Base-by-base conservation (phyloP, 805 yeast species). In the Pichia rugopelliculosa region DNA sequence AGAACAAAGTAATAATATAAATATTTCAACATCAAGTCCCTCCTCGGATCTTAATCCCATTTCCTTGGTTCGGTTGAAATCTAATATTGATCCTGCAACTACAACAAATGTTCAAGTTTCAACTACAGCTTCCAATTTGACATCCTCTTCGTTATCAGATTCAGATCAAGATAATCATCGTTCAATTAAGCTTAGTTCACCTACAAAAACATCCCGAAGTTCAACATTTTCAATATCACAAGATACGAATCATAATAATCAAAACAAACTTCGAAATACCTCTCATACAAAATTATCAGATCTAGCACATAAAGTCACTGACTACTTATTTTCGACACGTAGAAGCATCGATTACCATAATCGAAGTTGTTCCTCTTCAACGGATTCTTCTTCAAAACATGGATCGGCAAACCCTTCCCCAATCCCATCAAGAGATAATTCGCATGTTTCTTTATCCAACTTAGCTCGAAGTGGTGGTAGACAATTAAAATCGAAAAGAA, bases 231-330 rank as follows among this genome's bases (percentile, higher is more conserved):
- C 49, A 9, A 37, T 30, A 10, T 18, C 37, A 15, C 34, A 30
- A 15, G 34, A 30, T 30, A n/a, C 7, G 25, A 23, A 23, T 22
- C 22, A 23, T 23, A 38, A n/a, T 23, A 23, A 15, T 23, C 15
- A n/a, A 15, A 23, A 15, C 4, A 15, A 38, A 7, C 17, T 17
- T n/a, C 34, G 18, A 30, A 30, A 30, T 30, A n/a, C 22, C 12
- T 60, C 66, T 1, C 62, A 60, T 22, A 50, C 51, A 27, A 53
- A 55, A 18, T 24, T 62, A 21, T 42, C 66, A 6, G 66, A 62
- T 6, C 49, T 61, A 7, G 64, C 62, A 7, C 61, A 59, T 42
- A 61, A 58, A 47, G 56, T 62, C 22, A 53, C 65, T 4, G 66
- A 62, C 11, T 55, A 52, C 18, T 41, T 62, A 12, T 49, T 60